A percentile compares a stretch with the other conserved stretches of the same genome.
phyloP scores from a whole-genome alignment of 139 green algal species.

The Picochlorum sp. region DNA sequence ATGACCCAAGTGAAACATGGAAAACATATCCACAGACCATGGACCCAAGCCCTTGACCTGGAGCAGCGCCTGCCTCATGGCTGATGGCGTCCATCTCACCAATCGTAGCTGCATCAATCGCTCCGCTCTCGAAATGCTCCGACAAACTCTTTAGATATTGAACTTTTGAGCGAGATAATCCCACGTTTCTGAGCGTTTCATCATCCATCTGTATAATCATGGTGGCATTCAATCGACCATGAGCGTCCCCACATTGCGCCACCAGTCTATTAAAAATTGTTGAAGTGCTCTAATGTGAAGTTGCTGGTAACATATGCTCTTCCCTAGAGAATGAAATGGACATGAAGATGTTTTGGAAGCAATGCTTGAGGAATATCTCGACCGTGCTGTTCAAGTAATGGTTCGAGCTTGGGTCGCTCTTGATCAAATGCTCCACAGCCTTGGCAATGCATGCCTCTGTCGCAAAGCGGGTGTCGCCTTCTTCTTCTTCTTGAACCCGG shows the following conservation, averaged over 20 bases:
- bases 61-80: slow-evolving; percentile 19
- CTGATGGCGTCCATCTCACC: slow-evolving; percentile 19
- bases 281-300: slow-evolving; percentile 13
- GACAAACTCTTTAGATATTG: slow-evolving; percentile 38
- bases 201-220: slow-evolving; percentile 4
- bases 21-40: slow-evolving; percentile 23
- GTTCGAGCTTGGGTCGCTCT: slow-evolving; percentile 14
- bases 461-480: too few relatives aligned
- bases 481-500: too few relatives aligned
- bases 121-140: slow-evolving; percentile 23
- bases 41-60: slow-evolving; percentile 35
- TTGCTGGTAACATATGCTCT: slow-evolving; percentile 45
- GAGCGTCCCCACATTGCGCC: not conserved
- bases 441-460: too few relatives aligned
- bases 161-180: slow-evolving; percentile 23
- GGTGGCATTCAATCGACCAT: slow-evolving; percentile 1
- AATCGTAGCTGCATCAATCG: slow-evolving; percentile 28
- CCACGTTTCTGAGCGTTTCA: slow-evolving; percentile 12
- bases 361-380: slow-evolving; percentile 13
- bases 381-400: slow-evolving; percentile 30
- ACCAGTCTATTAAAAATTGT: slow-evolving; percentile 2
- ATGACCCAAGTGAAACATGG: slow-evolving; percentile 44
- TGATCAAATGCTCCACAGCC: too few relatives aligned
- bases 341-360: slow-evolving; percentile 13
- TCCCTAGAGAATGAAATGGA: slow-evolving; percentile 31